phyloP scores from a whole-genome alignment of 768 basidiomycete genomes.

The Mycena haematopus region DNA sequence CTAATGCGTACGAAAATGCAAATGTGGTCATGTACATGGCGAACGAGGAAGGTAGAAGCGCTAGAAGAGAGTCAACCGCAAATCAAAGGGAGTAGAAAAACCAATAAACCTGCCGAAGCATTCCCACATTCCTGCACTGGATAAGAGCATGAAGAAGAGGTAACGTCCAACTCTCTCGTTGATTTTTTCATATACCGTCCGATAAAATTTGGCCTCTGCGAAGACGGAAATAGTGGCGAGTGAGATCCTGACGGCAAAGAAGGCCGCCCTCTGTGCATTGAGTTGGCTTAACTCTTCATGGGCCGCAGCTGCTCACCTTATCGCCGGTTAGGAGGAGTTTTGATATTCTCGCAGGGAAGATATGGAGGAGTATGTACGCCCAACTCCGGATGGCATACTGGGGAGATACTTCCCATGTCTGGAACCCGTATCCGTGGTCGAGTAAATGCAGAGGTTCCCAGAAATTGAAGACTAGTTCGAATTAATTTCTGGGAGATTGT shows the following conservation, averaged over 20 bases:
- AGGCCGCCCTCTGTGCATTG: conserved; percentile 71
- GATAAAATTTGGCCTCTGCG: conserved; percentile 85
- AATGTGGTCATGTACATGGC: conserved; percentile 89
- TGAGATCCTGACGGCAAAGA: conserved; percentile 87
- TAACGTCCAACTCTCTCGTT: conserved; percentile 95
- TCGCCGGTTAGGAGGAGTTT: conserved; percentile 57
- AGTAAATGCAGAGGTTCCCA: conserved; percentile 98
- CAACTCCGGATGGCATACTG: conserved; percentile 92
- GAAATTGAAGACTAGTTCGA: conserved; percentile 88
- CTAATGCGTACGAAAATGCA: conserved; percentile 74
- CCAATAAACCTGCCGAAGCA: conserved; percentile 73
- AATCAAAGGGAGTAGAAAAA: background rate
- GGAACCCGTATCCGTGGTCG: conserved; percentile 85
- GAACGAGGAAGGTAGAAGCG: conserved; percentile 94
- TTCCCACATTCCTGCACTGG: conserved; percentile 97
- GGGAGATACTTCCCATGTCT: conserved; percentile 98
- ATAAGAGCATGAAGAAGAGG: conserved; percentile 82
- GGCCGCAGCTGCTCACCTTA: conserved; percentile 63
- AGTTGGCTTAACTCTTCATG: conserved; percentile 1
- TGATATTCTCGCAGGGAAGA: conserved; percentile 68
- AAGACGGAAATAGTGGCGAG: conserved; percentile 76
- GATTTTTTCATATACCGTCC: conserved; percentile 78
- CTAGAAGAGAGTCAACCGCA: conserved; percentile 45
- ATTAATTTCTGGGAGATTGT: conserved; percentile 11
- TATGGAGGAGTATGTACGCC: conserved; percentile 88